These are phyloP conservation scores for Cokeromyces recurvatus DNA, from an alignment of 371 early-diverging fungal species.

Conservation along the genomic window DNA sequence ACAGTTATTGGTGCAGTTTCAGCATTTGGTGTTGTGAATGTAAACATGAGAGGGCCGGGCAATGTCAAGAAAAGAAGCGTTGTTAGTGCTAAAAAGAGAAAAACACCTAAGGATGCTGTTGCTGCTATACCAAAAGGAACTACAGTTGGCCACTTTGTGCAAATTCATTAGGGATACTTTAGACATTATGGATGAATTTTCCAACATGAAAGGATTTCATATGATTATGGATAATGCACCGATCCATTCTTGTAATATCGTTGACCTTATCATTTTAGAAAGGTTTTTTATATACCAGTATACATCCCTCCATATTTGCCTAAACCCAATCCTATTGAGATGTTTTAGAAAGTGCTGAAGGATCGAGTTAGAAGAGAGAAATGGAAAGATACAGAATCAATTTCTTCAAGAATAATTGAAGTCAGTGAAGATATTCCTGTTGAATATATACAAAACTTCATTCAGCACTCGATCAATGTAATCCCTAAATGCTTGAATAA, in stretches of 20 bases:
- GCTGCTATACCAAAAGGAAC: neutral
- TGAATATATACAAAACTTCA: neutral
- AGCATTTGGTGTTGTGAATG: conserved; percentile 6
- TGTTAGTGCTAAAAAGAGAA: no score
- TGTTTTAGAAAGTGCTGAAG: conserved; percentile 5
- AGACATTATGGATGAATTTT: conserved; percentile 3
- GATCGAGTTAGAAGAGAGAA: conserved; percentile 7
- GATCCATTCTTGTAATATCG: neutral
- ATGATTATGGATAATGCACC: conserved; percentile 1
- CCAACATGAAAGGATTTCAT: conserved; percentile 1
- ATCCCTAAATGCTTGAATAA: no score
- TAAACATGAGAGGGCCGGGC: conserved; percentile 1
- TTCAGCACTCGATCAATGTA: no score
- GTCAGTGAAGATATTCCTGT: neutral
- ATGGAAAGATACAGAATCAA: no score
- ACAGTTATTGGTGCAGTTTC: conserved; percentile 5
- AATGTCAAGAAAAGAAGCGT: conserved; percentile 1
- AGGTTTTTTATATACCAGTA: conserved; percentile 1
- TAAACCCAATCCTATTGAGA: conserved; percentile 4
- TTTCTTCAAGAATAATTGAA: conserved; percentile 4
- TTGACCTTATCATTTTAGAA: neutral
- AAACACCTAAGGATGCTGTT: neutral
- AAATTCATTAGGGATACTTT: conserved; percentile 3
- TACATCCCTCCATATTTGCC: neutral
- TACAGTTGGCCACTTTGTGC: conserved; percentile 5